Evolutionary conservation across 306 rosid species (phyloP), one percentile per base, ranked within the genome.

Genomic region (Quercus cerris): DNA sequence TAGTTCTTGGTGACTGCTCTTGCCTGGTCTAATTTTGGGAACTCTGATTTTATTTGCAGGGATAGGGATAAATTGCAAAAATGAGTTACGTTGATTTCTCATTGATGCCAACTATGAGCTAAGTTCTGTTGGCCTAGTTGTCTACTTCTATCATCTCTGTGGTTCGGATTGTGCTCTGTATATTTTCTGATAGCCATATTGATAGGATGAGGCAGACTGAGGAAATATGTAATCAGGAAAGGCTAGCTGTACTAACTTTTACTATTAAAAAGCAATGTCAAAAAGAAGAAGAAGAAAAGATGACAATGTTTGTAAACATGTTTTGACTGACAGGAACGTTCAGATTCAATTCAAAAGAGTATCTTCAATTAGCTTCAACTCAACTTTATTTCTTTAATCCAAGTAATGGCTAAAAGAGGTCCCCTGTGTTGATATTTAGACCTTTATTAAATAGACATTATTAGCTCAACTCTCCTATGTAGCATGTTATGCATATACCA

Each of bases 61-160:
- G 86, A 75, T 91, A 92, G 94, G 87, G 86, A 75, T 89, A 74
- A 82, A 56, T 10, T 31, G 44, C 80, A 15, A 10, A 15, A 67
- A 67, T n/a, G 22, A 35, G 52, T 49, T 35, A 10, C 54, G 17
- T 23, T 49, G 57, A 70, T 20, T 70, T 70, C 75, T 44, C 52
- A n/a, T 19, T 10, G 25, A 35, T 17, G 35, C 72, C 51, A 8
- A 38, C 52, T 14, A n/a, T 67, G 72, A 35, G 52, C 72, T 67
- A 22, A 67, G 72, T 35, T 35, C 52, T 8, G 72, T 67, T 67
- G 52, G 52, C 27, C 72, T 67, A 14, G 72, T 33, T 19, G 52
- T 20, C 22, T n/a, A 17, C 28, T 35, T 38, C 72, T 9, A 35
- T 35, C 49, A 67, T 30, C 54, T 49, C 54, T 49, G 27, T 30